Base-by-base conservation (phyloP, 129 eudicot species). In the Saussurea involucrata region DNA sequence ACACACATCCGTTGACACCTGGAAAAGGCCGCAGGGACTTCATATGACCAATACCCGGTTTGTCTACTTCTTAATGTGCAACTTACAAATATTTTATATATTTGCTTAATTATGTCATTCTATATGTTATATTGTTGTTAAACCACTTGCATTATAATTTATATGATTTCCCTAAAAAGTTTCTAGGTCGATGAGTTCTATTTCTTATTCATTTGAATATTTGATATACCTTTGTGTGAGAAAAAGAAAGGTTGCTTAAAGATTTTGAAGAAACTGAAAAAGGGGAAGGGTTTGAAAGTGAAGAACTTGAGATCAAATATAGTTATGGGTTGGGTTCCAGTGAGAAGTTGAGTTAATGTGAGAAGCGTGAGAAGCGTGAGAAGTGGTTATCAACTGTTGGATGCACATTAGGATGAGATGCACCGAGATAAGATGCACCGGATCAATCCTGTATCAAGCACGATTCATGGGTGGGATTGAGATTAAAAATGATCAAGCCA, bases 21-120 rank as follows among this genome's bases (percentile, higher is more conserved):
- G 97, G 97, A 40, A 92, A 87, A 83, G 97, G 92, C 7, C 87
- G 97, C 21, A 71, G 89, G 44, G 96, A 92, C 63, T 75, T 89
- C 44, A 85, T 85, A 83, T 77, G 92, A 91, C 73, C 97, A 91
- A 77, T 91, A 80, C 69, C 94, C 94, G 88, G 97, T 91, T 63
- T 78, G 97, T 88, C 80, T 34, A 80, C 42, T 57, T 63, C 22
- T 63, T 70, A 20, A 70, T 22, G 22, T 70, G 53, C 75, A 42
- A 10, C 61, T 5, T 37, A 5, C 63, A 11, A 31, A 24, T 42
- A 37, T 42, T 18, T 31, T 21, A 70, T n/a, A n/a, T 42, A 57
- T 37, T 63, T 42, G 37, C 17, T 81, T 34, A 0, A 22, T 27
- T 76, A 29, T 66, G 9, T 63, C 21, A 73, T 24, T 66, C n/a